Percentiles rank a stretch among this genome's conserved stretches.
These are phyloP conservation scores for Drechmeria coniospora DNA, from an alignment of 2,329 filamentous ascomycete species.

Conservation along the genomic window DNA sequence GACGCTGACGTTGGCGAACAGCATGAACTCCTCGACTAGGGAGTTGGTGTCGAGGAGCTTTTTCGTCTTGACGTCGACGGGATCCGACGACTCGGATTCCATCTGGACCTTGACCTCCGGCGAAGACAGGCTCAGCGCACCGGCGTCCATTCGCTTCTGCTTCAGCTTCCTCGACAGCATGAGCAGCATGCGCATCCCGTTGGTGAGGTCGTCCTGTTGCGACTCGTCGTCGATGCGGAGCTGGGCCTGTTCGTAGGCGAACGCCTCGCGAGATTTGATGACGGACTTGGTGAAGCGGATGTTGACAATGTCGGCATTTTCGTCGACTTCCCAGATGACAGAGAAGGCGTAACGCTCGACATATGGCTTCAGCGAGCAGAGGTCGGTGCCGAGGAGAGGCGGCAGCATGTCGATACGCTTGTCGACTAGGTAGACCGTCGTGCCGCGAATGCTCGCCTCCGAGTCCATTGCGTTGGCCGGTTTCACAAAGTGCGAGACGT, in stretches of 20 bases:
- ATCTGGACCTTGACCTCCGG: constrained; percentile 93
- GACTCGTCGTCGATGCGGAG: constrained; percentile 79
- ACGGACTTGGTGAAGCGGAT: constrained; percentile 94
- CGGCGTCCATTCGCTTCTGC: constrained; percentile 91
- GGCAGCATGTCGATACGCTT: constrained; percentile 99
- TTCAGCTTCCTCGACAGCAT: constrained; percentile 84
- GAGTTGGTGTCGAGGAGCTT: constrained; percentile 90
- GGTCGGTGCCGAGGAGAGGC: constrained; percentile 83
- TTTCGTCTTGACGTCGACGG: constrained; percentile 92
- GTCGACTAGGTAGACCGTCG: constrained; percentile 93
- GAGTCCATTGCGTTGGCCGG: constrained; percentile 94
- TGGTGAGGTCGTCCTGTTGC: constrained; percentile 77
- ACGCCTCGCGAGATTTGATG: constrained; percentile 89
- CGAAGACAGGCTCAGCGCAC: constrained; percentile 88
- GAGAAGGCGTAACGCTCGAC: constrained; percentile 90
- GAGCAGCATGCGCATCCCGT: constrained; percentile 75
- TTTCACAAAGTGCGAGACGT: constrained; percentile 98
- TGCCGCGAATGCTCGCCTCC: constrained; percentile 85
- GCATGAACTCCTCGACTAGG: constrained; percentile 97
- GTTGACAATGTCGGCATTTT: constrained; percentile 70
- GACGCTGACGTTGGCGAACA: constrained; percentile 92
- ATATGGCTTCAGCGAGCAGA: constrained; percentile 93
- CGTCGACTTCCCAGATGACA: constrained; percentile 74
- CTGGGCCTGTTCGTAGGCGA: constrained; percentile 95
- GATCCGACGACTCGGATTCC: constrained; percentile 90